Conservation (phyloP, 2,329 filamentous ascomycete genomes). For the Colletotrichum melonis region DNA sequence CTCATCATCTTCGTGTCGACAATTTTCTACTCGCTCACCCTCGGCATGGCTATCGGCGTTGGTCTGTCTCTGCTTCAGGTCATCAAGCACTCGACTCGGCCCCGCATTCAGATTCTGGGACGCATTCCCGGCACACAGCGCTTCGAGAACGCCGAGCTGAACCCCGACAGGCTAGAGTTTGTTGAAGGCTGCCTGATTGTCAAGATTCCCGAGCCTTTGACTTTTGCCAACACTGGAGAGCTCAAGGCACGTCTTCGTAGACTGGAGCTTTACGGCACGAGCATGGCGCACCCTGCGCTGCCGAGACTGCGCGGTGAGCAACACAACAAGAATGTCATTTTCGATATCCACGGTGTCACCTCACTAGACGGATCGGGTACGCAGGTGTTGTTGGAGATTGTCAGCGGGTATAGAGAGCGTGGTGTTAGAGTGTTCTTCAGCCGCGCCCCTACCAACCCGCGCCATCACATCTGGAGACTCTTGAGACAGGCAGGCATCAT, state of each 20-base stretch:
- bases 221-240: slow-evolving; percentile 96
- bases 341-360: slow-evolving; percentile 98
- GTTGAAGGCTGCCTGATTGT: slow-evolving; percentile 94
- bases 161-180: slow-evolving; percentile 82
- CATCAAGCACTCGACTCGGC: slow-evolving; percentile 89
- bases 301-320: slow-evolving; percentile 82
- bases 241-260: slow-evolving; percentile 85
- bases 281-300: slow-evolving; percentile 84
- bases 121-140: slow-evolving; percentile 84
- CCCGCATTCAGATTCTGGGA: slow-evolving; percentile 95
- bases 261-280: slow-evolving; percentile 91
- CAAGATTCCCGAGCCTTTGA: slow-evolving; percentile 96
- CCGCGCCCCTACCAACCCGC: slow-evolving; percentile 59
- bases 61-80: slow-evolving; percentile 90
- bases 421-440: slow-evolving; percentile 84
- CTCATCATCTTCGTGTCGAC: slow-evolving; percentile 89
- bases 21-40: slow-evolving; percentile 92
- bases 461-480: slow-evolving; percentile 73
- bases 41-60: slow-evolving; percentile 94
- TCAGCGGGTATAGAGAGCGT: slow-evolving; percentile 79
- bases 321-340: slow-evolving; percentile 91
- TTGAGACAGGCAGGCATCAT: slow-evolving; percentile 88
- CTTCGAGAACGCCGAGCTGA: slow-evolving; percentile 86
- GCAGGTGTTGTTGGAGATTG: slow-evolving; percentile 92
- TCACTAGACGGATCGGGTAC: slow-evolving; percentile 92